A percentile compares a stretch with the other conserved stretches of the same genome.
Evolutionary conservation across 2,329 filamentous ascomycete genomes (phyloP).

Genomic region (Phaeosphaeriaceae sp.): DNA sequence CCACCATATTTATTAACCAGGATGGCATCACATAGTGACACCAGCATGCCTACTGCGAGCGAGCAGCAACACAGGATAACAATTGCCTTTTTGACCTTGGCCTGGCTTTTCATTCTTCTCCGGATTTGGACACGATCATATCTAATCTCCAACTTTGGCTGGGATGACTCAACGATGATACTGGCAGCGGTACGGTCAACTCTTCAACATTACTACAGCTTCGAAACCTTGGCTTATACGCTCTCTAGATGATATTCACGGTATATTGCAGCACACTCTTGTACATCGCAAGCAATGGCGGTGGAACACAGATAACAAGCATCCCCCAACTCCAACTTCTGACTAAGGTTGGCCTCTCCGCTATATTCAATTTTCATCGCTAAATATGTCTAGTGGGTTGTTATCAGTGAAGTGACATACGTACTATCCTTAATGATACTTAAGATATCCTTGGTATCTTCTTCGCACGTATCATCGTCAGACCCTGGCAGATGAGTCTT

Average conservation of each 20-base stretch:
- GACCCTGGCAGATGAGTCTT: conserved; percentile 47
- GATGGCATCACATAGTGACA: conserved; percentile 30
- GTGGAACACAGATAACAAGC: conserved; percentile 39
- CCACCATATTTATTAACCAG: not conserved
- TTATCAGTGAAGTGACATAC: conserved; percentile 48
- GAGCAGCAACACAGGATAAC: conserved; percentile 32
- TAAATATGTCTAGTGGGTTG: conserved; percentile 36
- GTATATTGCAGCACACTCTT: conserved; percentile 38
- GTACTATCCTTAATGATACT: conserved; percentile 49
- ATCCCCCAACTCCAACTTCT: conserved; percentile 29
- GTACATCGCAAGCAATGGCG: conserved; percentile 37
- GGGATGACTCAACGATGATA: conserved; percentile 53
- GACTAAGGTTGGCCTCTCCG: conserved; percentile 30
- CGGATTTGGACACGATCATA: conserved; percentile 50
- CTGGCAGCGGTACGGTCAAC: conserved; percentile 43
- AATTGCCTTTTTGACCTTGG: conserved; percentile 44
- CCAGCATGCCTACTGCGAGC: conserved; percentile 25
- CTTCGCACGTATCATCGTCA: conserved; percentile 53
- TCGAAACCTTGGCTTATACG: not conserved
- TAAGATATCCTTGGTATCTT: conserved; percentile 56
- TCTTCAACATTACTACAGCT: not conserved
- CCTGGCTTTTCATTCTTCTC: conserved; percentile 49
- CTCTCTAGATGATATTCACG: conserved; percentile 41
- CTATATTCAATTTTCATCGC: not conserved
- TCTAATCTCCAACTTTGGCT: conserved; percentile 51